Evolutionary conservation across 176 grass and related monocot genomes (phyloP), one percentile per base, ranked within the genome.

Genomic region (Dendrocalamus sinicus): DNA sequence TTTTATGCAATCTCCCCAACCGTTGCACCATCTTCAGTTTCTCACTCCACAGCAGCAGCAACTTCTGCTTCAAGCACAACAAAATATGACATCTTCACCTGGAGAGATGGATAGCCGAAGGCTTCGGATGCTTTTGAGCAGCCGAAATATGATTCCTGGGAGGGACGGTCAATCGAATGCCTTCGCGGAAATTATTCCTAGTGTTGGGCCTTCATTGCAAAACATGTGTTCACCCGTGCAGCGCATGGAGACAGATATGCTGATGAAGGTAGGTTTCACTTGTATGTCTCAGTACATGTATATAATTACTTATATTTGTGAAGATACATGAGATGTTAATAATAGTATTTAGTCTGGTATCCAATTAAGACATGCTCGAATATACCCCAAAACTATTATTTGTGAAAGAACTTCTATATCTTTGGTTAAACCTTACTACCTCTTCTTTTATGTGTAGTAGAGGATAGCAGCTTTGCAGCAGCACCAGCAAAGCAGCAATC

Each of bases 391-490:
- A 83, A 20, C 54, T 22, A 72, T 23, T 35, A 37, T 81, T 84
- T 47, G 20, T 3, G 15, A 17, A 40, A 67, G 8, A 70, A 40
- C 44, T 73, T 85, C 11, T 73, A 26, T 84, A 46, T 77, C 68
- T 41, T 67, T 10, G 61, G 48, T 84, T 71, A 72, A 64, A 58
- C 22, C 12, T 68, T 87, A 64, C 65, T 73, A 74, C 22, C 52
- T 72, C 51, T 77, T 93, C 79, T 59, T 28, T 81, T 84, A 67
- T 88, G 32, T 88, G 80, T 95, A 92, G 90, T 90, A 93, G 95
- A 91, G 92, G 87, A 90, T 98, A 90, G 91, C 91, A 90, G 87
- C 90, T 82, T 66, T 93, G 46, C 93, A 98, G 67, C 93, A 98
- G 67, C 92, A 93, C 28, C 94, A 92, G 22, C 95, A 89, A 66